Evolutionary conservation across 2,329 filamentous ascomycete species (phyloP).

Genomic region (Talaromyces sp.): DNA sequence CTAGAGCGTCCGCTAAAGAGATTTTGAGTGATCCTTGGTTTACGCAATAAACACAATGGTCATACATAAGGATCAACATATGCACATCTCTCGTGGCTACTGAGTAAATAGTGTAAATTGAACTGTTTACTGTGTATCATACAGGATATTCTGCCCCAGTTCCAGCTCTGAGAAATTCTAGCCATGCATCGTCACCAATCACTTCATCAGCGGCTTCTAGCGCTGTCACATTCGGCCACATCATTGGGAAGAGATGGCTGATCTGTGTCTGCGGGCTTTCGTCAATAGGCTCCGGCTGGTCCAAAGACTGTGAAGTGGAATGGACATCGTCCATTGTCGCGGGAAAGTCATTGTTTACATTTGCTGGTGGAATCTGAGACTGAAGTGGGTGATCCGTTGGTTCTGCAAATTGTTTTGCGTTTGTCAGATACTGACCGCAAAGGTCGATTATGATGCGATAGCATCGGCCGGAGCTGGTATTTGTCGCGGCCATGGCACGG

Average conservation of each 20-base stretch:
- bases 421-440: slow-evolving; percentile 14
- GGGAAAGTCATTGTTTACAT: background rate
- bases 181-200: background rate
- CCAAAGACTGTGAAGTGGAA: slow-evolving; percentile 9
- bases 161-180: background rate
- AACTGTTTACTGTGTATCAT: background rate
- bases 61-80: background rate
- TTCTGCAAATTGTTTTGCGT: background rate
- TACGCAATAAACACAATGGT: background rate
- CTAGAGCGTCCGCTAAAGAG: slow-evolving; percentile 19
- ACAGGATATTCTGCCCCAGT: background rate
- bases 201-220: background rate
- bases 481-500: slow-evolving; percentile 30
- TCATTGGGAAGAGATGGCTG: slow-evolving; percentile 18
- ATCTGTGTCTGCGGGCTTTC: slow-evolving; percentile 21
- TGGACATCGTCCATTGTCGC: slow-evolving; percentile 12
- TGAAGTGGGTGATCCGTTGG: background rate
- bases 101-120: background rate
- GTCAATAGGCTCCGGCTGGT: slow-evolving; percentile 5
- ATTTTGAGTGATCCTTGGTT: slow-evolving; percentile 20
- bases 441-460: slow-evolving; percentile 33
- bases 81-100: too few species aligned
- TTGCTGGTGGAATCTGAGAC: background rate
- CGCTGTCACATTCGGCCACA: slow-evolving; percentile 16
- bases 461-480: slow-evolving; percentile 34